Conservation (phyloP, 2,329 filamentous ascomycete species). For the Fusarium succisae region DNA sequence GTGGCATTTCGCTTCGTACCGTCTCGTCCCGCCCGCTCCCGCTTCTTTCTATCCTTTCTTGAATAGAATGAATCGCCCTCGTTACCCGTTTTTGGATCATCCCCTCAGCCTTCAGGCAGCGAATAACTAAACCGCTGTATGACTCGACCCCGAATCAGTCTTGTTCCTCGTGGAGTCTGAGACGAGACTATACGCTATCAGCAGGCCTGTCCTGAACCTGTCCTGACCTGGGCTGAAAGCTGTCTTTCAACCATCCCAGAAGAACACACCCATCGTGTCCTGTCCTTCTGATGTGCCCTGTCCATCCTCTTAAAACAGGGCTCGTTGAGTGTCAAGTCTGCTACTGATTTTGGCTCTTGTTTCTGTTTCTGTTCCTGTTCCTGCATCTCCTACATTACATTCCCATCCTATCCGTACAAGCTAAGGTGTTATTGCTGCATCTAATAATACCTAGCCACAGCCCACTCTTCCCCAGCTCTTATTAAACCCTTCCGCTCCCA, state of each 20-base stretch:
- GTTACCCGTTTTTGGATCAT: constrained; percentile 14
- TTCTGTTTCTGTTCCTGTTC: constrained; percentile 39
- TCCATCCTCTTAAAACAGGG: constrained; percentile 25
- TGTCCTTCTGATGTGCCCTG: constrained; percentile 38
- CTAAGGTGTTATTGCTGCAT: constrained; percentile 10
- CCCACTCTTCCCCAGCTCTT: constrained; percentile 34
- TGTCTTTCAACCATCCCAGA: constrained; percentile 39
- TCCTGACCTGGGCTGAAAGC: constrained; percentile 25
- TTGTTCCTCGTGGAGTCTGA: constrained; percentile 51
- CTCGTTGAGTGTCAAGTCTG: constrained; percentile 25
- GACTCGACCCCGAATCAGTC: constrained; percentile 40
- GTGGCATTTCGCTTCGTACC: constrained; percentile 38
- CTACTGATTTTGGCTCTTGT: constrained; percentile 31
- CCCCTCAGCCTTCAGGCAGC: constrained; percentile 14
- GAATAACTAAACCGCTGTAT: constrained; percentile 29
- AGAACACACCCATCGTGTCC: constrained; percentile 34
- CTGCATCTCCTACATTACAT: constrained; percentile 18
- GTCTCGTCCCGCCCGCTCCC: constrained; percentile 41
- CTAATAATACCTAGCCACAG: constrained; percentile 25
- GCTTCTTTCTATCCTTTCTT: constrained; percentile 22
- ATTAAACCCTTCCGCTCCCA: constrained; percentile 25
- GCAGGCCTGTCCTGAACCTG: constrained; percentile 47
- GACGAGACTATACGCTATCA: constrained; percentile 49
- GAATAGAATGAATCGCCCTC: constrained; percentile 8
- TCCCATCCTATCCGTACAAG: neutral